Evolutionary conservation across 2,329 filamentous ascomycete species (phyloP), one percentile per base, ranked within the genome.

Genomic region (Emmonsia crescens): DNA sequence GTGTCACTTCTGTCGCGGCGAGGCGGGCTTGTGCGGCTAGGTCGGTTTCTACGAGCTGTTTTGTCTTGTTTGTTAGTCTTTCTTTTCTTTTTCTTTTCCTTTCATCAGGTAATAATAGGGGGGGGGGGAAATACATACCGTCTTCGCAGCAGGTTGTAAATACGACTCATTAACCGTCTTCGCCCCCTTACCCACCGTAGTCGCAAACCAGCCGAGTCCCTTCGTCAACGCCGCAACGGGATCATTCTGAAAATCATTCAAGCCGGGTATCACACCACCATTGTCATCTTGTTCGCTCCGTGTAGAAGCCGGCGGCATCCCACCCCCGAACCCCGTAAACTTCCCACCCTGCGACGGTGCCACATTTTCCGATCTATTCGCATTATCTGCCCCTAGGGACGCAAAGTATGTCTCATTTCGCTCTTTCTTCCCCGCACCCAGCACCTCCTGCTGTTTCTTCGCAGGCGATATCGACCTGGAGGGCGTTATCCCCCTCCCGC

Each of bases 201-300:
- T 88, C 21, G 91, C 84, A 71, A 97, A 91, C 91, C 94, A 97
- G 9, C 93, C 93, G 70, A 97, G 95, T 0, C 93, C 89, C 76
- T 96, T 96, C 33, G 86, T 91, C 68, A 99, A 76, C 19, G 93
- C 91, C 0, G 85, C 92, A 65, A 97, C 80, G 0, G 94, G 92
- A 72, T 99, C 94, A 72, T 87, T 89, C 75, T 96, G 91, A 71
- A 97, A 84, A 60, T 97, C 93, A 60, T 94, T 88, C n/a, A 94
- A 78, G 14, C 85, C 85, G 0, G 89, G 89, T 31, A 89, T 76
- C 0, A 72, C 73, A 31, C 72, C 76, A 12, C 46, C 46, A 31
- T 36, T 46, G 1, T 16, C 40, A 59, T 29, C 57, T 5, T 33
- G 24, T 12, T 19, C 58, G 29, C 14, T 9, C 10, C 44, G 27